phyloP scores from a whole-genome alignment of 345 rosid species.

The Gossypium australe region DNA sequence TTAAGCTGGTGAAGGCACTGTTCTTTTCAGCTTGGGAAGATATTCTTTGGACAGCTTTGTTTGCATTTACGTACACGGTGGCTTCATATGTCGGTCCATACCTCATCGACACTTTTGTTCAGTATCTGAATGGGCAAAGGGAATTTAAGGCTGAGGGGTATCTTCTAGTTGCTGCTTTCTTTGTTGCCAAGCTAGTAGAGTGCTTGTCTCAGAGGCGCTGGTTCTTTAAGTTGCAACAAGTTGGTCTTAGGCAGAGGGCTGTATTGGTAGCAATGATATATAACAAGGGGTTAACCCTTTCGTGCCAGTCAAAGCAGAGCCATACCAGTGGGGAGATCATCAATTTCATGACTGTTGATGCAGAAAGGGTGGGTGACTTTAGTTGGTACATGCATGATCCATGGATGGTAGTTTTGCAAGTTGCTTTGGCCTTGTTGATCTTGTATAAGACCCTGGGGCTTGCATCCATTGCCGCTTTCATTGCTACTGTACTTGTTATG shows the following conservation, averaged over 20 bases:
- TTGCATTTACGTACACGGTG: constrained; percentile 24
- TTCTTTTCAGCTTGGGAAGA: constrained; percentile 30
- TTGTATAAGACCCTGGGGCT: constrained; percentile 50
- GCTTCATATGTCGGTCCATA: constrained; percentile 36
- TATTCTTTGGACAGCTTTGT: constrained; percentile 20
- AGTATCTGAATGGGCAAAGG: constrained; percentile 32
- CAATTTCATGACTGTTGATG: constrained; percentile 59
- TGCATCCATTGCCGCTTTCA: constrained; percentile 44
- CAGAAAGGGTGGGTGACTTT: constrained; percentile 44
- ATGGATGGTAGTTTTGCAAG: constrained; percentile 31
- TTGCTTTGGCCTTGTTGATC: constrained; percentile 39
- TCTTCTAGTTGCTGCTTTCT: constrained; percentile 34
- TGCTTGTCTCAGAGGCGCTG: constrained; percentile 49
- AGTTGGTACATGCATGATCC: constrained; percentile 49
- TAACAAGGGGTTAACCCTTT: constrained; percentile 50
- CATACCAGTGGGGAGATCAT: constrained; percentile 65
- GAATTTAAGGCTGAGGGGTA: constrained; percentile 39
- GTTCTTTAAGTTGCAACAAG: constrained; percentile 32
- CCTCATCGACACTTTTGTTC: constrained; percentile 47
- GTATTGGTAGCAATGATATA: constrained; percentile 44
- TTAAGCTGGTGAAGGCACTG: constrained; percentile 32
- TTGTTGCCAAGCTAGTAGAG: constrained; percentile 51
- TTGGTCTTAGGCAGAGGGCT: constrained; percentile 48
- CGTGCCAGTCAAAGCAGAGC: constrained; percentile 35
- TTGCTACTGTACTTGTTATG: constrained; percentile 39